A percentile compares a stretch with the other conserved stretches of the same genome.
Evolutionary conservation across 257 asterid species (phyloP).

Genomic region (Ballota nigra): DNA sequence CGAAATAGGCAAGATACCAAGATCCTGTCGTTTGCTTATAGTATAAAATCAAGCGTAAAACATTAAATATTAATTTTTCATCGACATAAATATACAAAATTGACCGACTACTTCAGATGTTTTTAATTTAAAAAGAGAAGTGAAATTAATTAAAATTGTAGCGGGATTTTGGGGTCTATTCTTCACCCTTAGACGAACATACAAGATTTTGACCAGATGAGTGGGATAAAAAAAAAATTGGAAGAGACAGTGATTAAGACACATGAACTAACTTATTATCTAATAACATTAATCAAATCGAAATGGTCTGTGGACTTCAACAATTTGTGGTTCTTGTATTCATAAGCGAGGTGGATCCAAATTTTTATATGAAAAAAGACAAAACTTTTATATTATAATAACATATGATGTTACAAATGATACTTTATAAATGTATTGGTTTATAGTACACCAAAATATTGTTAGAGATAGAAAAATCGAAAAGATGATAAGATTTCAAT

Average conservation of each 20-base stretch:
- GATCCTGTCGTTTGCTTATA: slow-evolving; percentile 7
- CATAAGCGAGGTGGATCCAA: not conserved
- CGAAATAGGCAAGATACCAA: slow-evolving; percentile 13
- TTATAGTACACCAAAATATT: too few relatives aligned
- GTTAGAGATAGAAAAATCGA: too few relatives aligned
- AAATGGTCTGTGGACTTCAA: not conserved
- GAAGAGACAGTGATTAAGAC: slow-evolving; percentile 27
- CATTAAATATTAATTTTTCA: not conserved
- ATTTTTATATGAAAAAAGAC: not conserved
- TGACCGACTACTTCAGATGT: slow-evolving; percentile 12
- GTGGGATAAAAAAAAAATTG: not conserved
- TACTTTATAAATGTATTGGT: too few relatives aligned
- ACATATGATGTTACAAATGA: too few relatives aligned
- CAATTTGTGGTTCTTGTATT: not conserved
- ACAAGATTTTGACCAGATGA: not conserved
- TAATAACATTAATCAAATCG: not conserved
- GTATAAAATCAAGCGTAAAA: not conserved
- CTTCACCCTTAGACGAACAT: slow-evolving; percentile 21
- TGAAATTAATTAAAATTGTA: not conserved
- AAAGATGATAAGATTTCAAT: too few relatives aligned
- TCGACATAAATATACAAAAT: not conserved
- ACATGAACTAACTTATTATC: slow-evolving; percentile 3
- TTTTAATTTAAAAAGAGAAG: not conserved
- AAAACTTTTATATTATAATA: too few relatives aligned
- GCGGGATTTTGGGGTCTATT: slow-evolving; percentile 23